Evolutionary conservation across 1,284 basidiomycete genomes (phyloP).

Genomic region (Sporisorium iseilematis-ciliati): DNA sequence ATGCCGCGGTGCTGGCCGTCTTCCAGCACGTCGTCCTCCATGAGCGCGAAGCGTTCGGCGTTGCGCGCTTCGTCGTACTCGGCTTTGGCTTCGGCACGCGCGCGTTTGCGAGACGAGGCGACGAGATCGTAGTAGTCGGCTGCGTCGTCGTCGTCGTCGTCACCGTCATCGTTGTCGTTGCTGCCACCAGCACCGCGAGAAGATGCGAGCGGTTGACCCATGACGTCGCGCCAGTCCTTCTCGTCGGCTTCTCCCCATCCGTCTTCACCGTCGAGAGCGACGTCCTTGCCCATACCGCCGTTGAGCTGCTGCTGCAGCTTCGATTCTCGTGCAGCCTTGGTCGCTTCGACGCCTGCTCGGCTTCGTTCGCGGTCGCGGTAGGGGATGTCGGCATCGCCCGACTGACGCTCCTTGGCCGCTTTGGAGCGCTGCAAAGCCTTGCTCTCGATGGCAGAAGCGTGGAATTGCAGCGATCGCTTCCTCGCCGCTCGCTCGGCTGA

Average conservation of each 20-base stretch:
- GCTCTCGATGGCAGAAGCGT: constrained; percentile 58
- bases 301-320: constrained; percentile 43
- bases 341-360: constrained; percentile 60
- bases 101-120: constrained; percentile 44
- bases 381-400: constrained; percentile 67
- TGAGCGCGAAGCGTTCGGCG: constrained; percentile 54
- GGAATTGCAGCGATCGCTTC: constrained; percentile 63
- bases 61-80: constrained; percentile 63
- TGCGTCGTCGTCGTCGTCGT: constrained; percentile 49
- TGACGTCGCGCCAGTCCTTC: constrained; percentile 63
- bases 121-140: constrained; percentile 68
- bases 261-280: constrained; percentile 38
- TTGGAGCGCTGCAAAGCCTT: constrained; percentile 42
- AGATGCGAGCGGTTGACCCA: constrained; percentile 48
- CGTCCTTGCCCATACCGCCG: constrained; percentile 32
- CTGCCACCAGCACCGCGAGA: constrained; percentile 20
- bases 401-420: constrained; percentile 54
- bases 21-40: constrained; percentile 58
- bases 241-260: constrained; percentile 66
- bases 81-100: constrained; percentile 59
- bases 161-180: constrained; percentile 22
- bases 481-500: constrained; percentile 61
- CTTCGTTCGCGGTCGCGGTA: constrained; percentile 66
- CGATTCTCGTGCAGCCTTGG: constrained; percentile 57
- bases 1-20: constrained; percentile 66